Evolutionary conservation across 352 stramenopile species (phyloP), one percentile per base, ranked within the genome.

Genomic region (Globisporangium middletonii): DNA sequence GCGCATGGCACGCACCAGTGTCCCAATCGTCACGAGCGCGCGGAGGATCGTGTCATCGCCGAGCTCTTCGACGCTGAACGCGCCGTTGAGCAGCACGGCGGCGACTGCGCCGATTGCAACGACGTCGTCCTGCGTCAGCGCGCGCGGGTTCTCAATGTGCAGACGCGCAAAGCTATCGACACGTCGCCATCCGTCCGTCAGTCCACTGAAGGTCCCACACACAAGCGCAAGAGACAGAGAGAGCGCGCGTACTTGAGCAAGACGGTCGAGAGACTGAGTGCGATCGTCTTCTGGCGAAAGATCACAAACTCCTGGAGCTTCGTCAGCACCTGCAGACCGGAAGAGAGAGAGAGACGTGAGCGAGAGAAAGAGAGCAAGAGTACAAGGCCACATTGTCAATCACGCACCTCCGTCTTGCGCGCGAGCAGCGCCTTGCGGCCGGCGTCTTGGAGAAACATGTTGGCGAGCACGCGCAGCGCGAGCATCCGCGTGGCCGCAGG

Each of bases 11-110:
- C 75, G 47, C 78, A 90, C 80, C 46, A 94, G 56, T 3, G 82
- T 86, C 27, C 79, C 84, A 35, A 92, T 73, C 5, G 82, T 60
- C 30, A 89, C 69, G 18, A 94, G 62, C 9, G 72, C 73, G 50
- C 84, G 81, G 50, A 91, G 63, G 50, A 92, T 74, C 5, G 80
- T 75, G 55, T 94, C 82, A 57, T 94, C 82, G n/a, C 79, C 78
- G n/a, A 89, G 59, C 46, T 89, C 75, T 44, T 82, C 64, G 18
- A 94, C 57, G 13, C 74, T 64, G 30, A 69, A 69, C 9, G 75
- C 58, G 26, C 76, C 68, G 46, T 83, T 83, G 23, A 90, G 53
- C 26, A 88, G 59, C 19, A 79, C 69, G 55, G 75, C 79, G 1
- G 70, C 66, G 27, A 79, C 53, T 2, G 79, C 84, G 42, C 77